Evolutionary conservation across 345 rosid genomes (phyloP), one percentile per base, ranked within the genome.

Genomic region (Salix brachista): DNA sequence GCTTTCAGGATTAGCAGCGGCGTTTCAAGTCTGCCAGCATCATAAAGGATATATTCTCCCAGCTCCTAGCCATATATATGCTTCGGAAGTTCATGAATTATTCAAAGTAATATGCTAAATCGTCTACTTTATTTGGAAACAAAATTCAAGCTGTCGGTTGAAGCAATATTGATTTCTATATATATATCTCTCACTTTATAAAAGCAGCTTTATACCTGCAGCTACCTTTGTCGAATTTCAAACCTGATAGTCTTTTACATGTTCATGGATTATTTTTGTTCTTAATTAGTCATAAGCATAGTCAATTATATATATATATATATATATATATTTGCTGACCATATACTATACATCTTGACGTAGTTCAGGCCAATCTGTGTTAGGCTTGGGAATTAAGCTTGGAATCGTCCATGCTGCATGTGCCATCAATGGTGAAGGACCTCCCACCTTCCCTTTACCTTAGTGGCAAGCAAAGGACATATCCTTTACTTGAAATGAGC

Each of bases 381-480:
- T 65, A 80, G 80, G 82, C 82, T 83, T 83, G 84, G 66, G 60
- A 74, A 73, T 74, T 70, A 80, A 86, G 85, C 65, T 78, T 85
- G 80, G 85, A 75, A 83, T 83, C 83, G 73, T 48, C 65, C 34
- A 54, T 42, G 72, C 32, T 80, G 42, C 37, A 39, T 19, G 36
- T 41, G 77, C 71, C 69, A 64, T 69, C 48, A 77, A 46, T 73
- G 73, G 46, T 77, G 76, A 64, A 72, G 71, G 71, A 48, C 71
- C 70, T 68, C 77, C 70, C 70, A 70, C 75, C 75, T 50, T 68
- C 70, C 65, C 86, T 83, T 88, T 85, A 77, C 84, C 82, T n/a
- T 65, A 82, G 76, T 80, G 86, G 82, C 79, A 83, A 85, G 80
- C 84, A 85, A 86, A 86, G 81, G 82, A 83, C 42, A 79, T 79